Base-by-base conservation (phyloP, 805 yeast genomes). In the Suhomyces tanzawaensis region DNA sequence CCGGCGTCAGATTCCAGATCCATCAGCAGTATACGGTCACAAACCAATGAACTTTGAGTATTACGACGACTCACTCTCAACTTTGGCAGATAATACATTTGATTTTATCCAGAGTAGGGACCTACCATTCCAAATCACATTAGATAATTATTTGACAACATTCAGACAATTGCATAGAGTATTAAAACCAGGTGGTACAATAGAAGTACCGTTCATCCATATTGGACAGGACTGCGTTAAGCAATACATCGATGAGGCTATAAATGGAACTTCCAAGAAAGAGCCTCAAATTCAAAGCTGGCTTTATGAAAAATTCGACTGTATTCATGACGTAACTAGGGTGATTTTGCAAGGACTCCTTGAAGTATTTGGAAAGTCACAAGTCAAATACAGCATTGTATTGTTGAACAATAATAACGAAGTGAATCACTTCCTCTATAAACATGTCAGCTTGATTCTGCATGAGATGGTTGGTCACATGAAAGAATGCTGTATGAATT, bases 51-150 rank as follows among this genome's bases (percentile, higher is more conserved):
- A 64, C 41, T 60, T 60, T 37, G 58, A 60, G 39, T 62, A 52
- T 34, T 62, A 49, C 37, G 39, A 51, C 15, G 30, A 43, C 18
- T 36, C 42, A 4, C 38, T 46, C 18, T 16, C 41, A 1, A 36
- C 39, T 4, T 22, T 46, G 7, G 38, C 32, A 3, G 32, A 39
- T 28, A 29, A 36, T 16, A 30, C 41, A 21, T 66, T 69, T 46
- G 64, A 67, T 34, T 46, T 61, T 18, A 55, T 69, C 22, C 71
- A 66, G 28, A 51, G 60, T 19, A 49, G 71, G 24, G 74, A 69
- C 41, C 45, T 66, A 19, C 35, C 49, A n/a, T 46, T 60, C 9
- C 71, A 68, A 40, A 34, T 66, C 15, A 55, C 59, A 8, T 45
- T 49, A 8, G 21, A 39, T 2, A 66, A 65, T 37, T 52, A 49